Conservation (phyloP, 768 basidiomycete species). For the Tylopilus felleus region DNA sequence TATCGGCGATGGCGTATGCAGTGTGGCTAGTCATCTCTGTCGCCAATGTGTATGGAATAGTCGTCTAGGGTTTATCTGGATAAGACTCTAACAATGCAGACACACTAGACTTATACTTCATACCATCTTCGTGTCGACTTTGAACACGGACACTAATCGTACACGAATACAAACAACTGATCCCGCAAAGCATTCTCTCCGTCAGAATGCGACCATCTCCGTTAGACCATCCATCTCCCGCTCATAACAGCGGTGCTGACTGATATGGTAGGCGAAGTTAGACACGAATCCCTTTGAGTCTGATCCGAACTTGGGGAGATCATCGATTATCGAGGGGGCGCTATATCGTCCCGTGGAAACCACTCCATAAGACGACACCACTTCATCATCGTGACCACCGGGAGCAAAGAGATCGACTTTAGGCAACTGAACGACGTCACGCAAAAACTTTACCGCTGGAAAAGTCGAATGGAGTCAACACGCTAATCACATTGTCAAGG, state of each 20-base stretch:
- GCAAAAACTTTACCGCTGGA: conserved; percentile 48
- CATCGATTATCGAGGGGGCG: conserved; percentile 34
- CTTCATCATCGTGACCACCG: conserved; percentile 30
- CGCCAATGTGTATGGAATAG: neutral
- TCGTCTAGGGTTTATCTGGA: neutral
- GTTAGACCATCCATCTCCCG: conserved; percentile 59
- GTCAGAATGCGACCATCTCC: conserved; percentile 46
- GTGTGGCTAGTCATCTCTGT: neutral
- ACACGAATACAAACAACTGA: conserved; percentile 3
- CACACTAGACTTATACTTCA: too few relatives aligned
- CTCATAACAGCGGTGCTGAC: conserved; percentile 63
- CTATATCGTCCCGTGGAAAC: conserved; percentile 57
- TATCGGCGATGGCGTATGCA: neutral
- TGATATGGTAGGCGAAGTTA: conserved; percentile 60
- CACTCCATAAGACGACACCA: conserved; percentile 58
- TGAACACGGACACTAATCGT: conserved; percentile 3
- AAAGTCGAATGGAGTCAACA: neutral
- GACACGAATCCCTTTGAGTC: conserved; percentile 51
- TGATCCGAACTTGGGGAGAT: conserved; percentile 41
- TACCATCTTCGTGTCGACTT: neutral
- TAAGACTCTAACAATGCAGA: neutral
- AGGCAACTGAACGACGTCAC: conserved; percentile 44
- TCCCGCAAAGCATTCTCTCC: neutral
- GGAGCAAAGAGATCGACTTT: conserved; percentile 41
- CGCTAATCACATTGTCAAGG: neutral